Conservation (phyloP, 2,329 filamentous ascomycete genomes). For the Fusarium cyanostomum region DNA sequence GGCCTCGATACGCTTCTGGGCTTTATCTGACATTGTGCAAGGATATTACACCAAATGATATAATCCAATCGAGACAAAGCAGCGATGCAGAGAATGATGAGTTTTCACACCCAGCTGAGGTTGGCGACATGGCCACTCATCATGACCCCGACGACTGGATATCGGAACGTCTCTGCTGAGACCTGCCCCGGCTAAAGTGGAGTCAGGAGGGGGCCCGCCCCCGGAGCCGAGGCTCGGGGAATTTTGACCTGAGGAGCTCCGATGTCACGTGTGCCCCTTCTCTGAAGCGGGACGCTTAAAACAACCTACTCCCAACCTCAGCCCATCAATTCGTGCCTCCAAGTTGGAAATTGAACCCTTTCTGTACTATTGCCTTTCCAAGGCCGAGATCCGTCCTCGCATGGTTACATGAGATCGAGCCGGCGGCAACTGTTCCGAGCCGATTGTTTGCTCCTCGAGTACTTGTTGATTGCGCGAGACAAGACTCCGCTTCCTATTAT, state of each 20-base stretch:
- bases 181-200: conserved; percentile 30
- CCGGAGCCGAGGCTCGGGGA: conserved; percentile 35
- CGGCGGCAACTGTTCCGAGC: neutral
- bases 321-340: too few relatives aligned
- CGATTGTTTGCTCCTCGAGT: conserved; percentile 6
- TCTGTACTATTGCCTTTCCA: neutral
- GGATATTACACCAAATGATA: neutral
- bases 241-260: neutral
- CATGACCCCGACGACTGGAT: conserved; percentile 13
- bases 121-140: neutral
- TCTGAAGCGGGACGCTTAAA: neutral
- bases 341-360: neutral
- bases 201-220: conserved; percentile 18
- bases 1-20: conserved; percentile 47
- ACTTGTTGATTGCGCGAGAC: conserved; percentile 9
- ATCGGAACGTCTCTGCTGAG: conserved; percentile 10
- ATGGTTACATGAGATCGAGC: conserved; percentile 3
- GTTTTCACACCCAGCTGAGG: neutral
- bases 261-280: conserved; percentile 2
- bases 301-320: neutral
- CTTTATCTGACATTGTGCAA: conserved; percentile 37
- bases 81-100: neutral
- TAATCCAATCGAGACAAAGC: neutral
- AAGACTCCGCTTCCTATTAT: neutral
- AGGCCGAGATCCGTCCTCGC: neutral